Evolutionary conservation across 2,329 filamentous ascomycete genomes (phyloP), one percentile per base, ranked within the genome.

Genomic region (Erysiphe pulchra): DNA sequence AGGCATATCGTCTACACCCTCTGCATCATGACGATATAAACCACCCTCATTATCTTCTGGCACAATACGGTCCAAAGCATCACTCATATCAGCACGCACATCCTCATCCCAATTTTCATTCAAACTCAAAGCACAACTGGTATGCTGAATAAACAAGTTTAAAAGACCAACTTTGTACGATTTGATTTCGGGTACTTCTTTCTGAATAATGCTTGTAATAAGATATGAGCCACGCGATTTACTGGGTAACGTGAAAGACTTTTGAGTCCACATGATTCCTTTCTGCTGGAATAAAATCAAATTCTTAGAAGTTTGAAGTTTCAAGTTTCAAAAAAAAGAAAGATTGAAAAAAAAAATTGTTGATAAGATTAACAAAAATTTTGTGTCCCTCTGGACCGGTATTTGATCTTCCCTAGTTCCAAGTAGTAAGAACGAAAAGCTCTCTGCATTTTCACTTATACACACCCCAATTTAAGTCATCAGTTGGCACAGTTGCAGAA

Each of bases 91-190:
- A 37, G 71, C 71, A 48, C 85, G 72, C n/a, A 98, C 90, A 63
- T 92, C 83, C 41, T 61, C 61, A 58, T 86, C 83, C 62, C 72
- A 78, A 64, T 95, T 95, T 70, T 98, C 90, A 59, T 98, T 98
- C 55, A 98, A 65, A 49, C 75, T 82, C 45, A 98, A 69, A 12
- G 81, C 90, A 62, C 85, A 93, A 56, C 76, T 84, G 5, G 90
- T 98, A 64, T 98, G 90, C 64, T 98, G 87, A 46, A 95, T 70
- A 61, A 95, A 98, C 42, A 98, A 69, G 60, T 93, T 77, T 50
- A 95, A 65, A 49, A 92, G 63, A 40, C 85, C 85, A 54, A 90
- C 73, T 60, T 87, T 87, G 71, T 92, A 93, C 52, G 73, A 61
- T 48, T 69, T 68, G 51, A 95, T 71, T 62, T 94, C 85, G 4